Conservation (phyloP, 129 eudicot genomes). For the Escallonia rubra region DNA sequence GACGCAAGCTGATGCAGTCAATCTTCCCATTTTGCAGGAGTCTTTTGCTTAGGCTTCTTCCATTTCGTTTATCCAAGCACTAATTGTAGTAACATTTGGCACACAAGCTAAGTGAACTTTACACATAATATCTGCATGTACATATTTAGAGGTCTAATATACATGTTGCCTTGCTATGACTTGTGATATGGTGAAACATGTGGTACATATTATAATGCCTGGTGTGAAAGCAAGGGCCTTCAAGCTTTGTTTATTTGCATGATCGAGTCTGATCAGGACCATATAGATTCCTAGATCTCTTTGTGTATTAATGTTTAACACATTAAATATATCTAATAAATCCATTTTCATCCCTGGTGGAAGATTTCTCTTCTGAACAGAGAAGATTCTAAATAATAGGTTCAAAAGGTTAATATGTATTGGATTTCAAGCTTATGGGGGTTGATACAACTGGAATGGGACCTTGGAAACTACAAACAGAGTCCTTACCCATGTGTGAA, state of each 20-base stretch:
- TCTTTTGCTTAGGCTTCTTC: too few species aligned
- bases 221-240: constrained; percentile 2
- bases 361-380: constrained; percentile 21
- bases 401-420: neutral
- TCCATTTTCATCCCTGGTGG: constrained; percentile 14
- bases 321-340: neutral
- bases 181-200: constrained; percentile 19
- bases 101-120: neutral
- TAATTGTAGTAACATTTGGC: too few species aligned
- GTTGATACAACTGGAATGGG: constrained; percentile 29
- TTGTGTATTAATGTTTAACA: constrained; percentile 2
- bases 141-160: neutral
- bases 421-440: neutral
- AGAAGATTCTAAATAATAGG: neutral
- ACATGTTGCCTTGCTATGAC: constrained; percentile 7
- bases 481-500: constrained; percentile 38
- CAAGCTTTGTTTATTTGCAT: constrained; percentile 6
- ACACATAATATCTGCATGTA: neutral
- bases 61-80: too few species aligned
- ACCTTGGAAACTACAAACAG: constrained; percentile 32
- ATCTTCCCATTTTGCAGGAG: too few species aligned
- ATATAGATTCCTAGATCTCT: constrained; percentile 21
- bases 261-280: constrained; percentile 22
- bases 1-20: too few species aligned
- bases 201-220: neutral